Evolutionary conservation across 768 basidiomycete genomes (phyloP), one percentile per base, ranked within the genome.

Genomic region (Lyophyllum decastes): DNA sequence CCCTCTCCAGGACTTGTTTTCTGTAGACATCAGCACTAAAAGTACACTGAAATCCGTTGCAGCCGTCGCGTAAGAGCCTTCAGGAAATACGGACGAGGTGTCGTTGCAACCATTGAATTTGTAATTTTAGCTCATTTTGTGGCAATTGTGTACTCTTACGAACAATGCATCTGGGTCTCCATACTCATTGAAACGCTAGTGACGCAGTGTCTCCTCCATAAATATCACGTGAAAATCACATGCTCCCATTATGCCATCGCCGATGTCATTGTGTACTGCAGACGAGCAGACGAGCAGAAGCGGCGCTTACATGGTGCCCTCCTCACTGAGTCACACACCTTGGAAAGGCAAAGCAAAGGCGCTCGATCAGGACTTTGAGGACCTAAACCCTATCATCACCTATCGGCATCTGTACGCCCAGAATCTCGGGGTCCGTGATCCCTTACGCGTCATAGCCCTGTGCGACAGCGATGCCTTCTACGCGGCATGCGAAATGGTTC

Each of bases 391-490:
- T 12, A 70, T 68, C 1, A 87, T 95, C 59, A 94, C 92, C 6
- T 94, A 94, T 70, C 82, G 91, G 10, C 92, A 93, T 64, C 65
- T 94, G 11, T 79, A 86, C 41, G 84, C 88, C 1, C 82, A 84
- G 26, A 86, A 82, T 61, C 81, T 87, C 16, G 89, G 88, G 19
- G 82, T 85, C 38, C 81, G 78, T 64, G 90, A 93, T 68, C 92
- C 92, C 0, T 75, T 95, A 2, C 86, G 94, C 11, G 89, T 90
- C 45, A 80, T 98, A 35, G 94, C 93, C 0, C 87, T 97, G 44
- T 94, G 93, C 70, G 95, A 98, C 67, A 91, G 87, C 71, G 91
- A 91, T 74, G 92, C 89, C 0, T 94, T 89, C 67, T 92, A 89
- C 70, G 89, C 83, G 12, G 87, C 90, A 7, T 95, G 92, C 74